Evolutionary conservation across 371 early-diverging fungal species (phyloP).

Genomic region (Mucor circinelloides): DNA sequence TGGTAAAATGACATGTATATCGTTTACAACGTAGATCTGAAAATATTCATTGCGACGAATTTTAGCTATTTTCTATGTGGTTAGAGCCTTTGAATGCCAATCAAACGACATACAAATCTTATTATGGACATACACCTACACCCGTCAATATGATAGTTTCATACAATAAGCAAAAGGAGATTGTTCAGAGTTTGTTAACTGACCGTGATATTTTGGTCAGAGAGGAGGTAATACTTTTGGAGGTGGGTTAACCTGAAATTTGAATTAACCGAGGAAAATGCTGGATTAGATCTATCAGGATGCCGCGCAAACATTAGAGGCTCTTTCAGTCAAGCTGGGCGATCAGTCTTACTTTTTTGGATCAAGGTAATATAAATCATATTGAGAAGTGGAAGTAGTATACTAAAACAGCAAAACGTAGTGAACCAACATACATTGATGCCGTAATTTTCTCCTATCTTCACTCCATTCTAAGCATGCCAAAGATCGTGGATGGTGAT

Average conservation of each 20-base stretch:
- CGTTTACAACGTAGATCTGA: background rate
- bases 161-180: conserved; percentile 39
- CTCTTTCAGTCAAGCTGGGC: conserved; percentile 58
- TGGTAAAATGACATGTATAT: conserved; percentile 26
- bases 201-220: conserved; percentile 49
- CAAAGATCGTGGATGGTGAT: conserved; percentile 28
- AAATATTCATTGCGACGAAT: background rate
- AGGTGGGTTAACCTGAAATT: background rate
- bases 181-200: conserved; percentile 34
- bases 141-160: conserved; percentile 37
- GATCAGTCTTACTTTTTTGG: conserved; percentile 54
- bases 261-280: background rate
- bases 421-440: conserved; percentile 61
- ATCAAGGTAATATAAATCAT: conserved; percentile 40
- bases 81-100: conserved; percentile 49
- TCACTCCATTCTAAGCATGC: conserved; percentile 54
- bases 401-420: background rate
- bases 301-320: conserved; percentile 57
- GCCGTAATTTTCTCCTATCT: conserved; percentile 65
- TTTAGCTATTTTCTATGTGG: conserved; percentile 51
- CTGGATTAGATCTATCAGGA: conserved; percentile 55
- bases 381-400: background rate
- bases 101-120: conserved; percentile 30
- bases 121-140: conserved; percentile 48
- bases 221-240: conserved; percentile 49